Conservation (phyloP, 129 eudicot genomes). For the Chrysanthemum makinoi region DNA sequence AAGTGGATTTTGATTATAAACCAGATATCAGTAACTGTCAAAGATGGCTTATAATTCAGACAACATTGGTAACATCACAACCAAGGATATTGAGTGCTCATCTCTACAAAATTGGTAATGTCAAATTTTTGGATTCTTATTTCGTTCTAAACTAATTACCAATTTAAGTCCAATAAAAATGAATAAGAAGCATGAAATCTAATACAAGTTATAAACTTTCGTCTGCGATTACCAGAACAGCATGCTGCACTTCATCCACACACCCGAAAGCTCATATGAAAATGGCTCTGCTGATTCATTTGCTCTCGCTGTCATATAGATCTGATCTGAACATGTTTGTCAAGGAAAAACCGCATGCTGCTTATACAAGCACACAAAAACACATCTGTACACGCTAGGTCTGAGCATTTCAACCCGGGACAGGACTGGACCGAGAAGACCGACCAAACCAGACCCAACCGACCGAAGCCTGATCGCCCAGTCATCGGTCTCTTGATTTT, state of each 20-base stretch:
- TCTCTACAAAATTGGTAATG: slow-evolving; percentile 6
- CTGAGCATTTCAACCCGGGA: no score
- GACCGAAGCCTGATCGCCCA: no score
- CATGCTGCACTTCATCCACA: slow-evolving; percentile 23
- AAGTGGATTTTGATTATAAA: no score
- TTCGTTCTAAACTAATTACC: slow-evolving; percentile 18
- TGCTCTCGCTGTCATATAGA: slow-evolving; percentile 81
- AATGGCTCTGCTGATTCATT: slow-evolving; percentile 35
- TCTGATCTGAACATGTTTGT: slow-evolving; percentile 54
- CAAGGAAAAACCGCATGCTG: slow-evolving; percentile 35
- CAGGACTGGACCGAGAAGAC: not conserved
- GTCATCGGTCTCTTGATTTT: no score
- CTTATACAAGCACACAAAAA: no score
- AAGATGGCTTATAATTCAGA: not conserved
- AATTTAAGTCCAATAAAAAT: slow-evolving; percentile 25
- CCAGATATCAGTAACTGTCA: no score
- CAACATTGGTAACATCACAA: not conserved
- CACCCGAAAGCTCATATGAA: slow-evolving; percentile 8
- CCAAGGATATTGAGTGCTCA: slow-evolving; percentile 27
- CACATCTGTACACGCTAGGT: no score
- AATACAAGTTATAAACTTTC: slow-evolving; percentile 18
- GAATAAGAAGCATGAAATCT: slow-evolving; percentile 2
- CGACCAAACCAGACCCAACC: no score
- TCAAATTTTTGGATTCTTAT: slow-evolving; percentile 23
- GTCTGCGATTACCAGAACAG: slow-evolving; percentile 17